phyloP scores from a whole-genome alignment of 306 rosid genomes.

The Acacia crassicarpa region DNA sequence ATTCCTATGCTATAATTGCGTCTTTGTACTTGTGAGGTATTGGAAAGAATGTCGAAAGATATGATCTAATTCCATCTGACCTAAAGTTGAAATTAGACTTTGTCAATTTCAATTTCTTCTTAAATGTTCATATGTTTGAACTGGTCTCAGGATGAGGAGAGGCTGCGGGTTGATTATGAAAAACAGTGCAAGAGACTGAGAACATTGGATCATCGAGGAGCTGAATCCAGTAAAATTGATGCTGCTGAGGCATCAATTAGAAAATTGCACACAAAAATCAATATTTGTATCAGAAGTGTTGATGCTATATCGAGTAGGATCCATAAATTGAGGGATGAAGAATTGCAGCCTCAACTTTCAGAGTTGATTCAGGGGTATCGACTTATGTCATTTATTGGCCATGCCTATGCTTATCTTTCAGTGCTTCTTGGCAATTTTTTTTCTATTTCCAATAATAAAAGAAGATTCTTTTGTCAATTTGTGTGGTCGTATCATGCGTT shows the following conservation, averaged over 20 bases:
- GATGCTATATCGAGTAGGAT: conserved; percentile 78
- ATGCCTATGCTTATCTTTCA: conserved; percentile 24
- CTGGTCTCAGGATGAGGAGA: conserved; percentile 85
- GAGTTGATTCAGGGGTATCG: conserved; percentile 84
- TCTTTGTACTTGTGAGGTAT: background rate
- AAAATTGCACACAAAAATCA: conserved; percentile 74
- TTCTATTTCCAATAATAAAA: conserved; percentile 6
- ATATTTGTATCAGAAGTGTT: conserved; percentile 76
- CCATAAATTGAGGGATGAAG: conserved; percentile 86
- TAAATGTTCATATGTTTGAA: conserved; percentile 24
- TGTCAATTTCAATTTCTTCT: conserved; percentile 21
- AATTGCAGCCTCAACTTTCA: conserved; percentile 85
- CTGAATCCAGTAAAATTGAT: conserved; percentile 84
- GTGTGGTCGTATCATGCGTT: conserved; percentile 9
- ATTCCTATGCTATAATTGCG: background rate
- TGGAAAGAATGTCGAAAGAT: background rate
- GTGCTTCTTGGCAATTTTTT: conserved; percentile 7
- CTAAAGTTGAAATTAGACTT: background rate
- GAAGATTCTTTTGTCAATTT: conserved; percentile 3
- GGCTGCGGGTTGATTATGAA: conserved; percentile 72
- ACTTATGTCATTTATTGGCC: conserved; percentile 34
- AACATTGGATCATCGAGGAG: conserved; percentile 80
- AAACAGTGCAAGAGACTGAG: conserved; percentile 79
- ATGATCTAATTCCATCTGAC: background rate
- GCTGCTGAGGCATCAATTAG: conserved; percentile 74